Evolutionary conservation across 768 basidiomycete species (phyloP).

Genomic region (Leccinum subgranulosum): DNA sequence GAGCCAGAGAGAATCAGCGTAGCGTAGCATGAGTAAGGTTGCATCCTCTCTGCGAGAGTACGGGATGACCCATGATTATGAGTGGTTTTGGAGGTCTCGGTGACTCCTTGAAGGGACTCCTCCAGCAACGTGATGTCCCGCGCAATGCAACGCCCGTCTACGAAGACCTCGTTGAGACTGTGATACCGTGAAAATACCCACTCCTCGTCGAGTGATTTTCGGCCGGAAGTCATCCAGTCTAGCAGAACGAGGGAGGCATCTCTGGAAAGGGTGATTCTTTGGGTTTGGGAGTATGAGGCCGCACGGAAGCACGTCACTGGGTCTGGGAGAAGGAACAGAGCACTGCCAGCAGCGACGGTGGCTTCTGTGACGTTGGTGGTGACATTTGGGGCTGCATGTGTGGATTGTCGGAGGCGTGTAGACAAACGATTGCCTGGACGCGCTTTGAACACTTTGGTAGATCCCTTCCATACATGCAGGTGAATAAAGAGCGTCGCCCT

Average conservation of each 20-base stretch:
- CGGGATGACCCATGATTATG: constrained; percentile 35
- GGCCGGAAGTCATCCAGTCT: constrained; percentile 92
- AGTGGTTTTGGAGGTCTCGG: constrained; percentile 7
- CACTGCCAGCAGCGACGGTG: constrained; percentile 46
- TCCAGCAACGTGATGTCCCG: constrained; percentile 80
- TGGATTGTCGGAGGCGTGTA: constrained; percentile 26
- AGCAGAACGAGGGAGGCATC: constrained; percentile 69
- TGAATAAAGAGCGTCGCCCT: constrained; percentile 1
- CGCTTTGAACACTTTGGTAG: constrained; percentile 91
- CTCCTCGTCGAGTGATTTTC: constrained; percentile 78
- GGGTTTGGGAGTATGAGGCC: constrained; percentile 80
- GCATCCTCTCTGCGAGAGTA: constrained; percentile 56
- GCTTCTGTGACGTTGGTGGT: constrained; percentile 69
- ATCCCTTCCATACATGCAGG: constrained; percentile 51
- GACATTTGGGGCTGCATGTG: constrained; percentile 10
- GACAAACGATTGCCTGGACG: constrained; percentile 61
- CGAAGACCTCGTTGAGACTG: constrained; percentile 79
- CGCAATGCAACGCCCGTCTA: constrained; percentile 61
- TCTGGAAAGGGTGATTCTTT: constrained; percentile 66
- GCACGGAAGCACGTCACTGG: constrained; percentile 89
- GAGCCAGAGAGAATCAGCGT: constrained; percentile 76
- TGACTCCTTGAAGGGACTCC: constrained; percentile 22
- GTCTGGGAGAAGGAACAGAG: constrained; percentile 83
- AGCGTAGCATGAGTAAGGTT: constrained; percentile 88
- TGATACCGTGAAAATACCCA: constrained; percentile 88